A percentile compares a stretch with the other conserved stretches of the same genome.
phyloP scores from a whole-genome alignment of 805 yeast species.

The Monosporozyma yasuniensis region DNA sequence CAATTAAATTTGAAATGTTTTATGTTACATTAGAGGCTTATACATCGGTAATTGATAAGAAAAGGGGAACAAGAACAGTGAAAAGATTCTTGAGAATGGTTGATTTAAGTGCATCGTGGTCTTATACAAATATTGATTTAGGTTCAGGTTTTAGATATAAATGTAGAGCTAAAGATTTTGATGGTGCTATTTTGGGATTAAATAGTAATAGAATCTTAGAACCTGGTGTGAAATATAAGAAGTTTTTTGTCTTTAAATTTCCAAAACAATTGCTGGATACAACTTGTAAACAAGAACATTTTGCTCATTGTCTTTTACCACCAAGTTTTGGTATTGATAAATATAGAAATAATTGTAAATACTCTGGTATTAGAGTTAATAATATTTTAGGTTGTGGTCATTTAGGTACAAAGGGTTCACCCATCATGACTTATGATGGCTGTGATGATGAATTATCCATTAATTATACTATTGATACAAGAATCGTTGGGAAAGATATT shows the following conservation, averaged over 20 bases:
- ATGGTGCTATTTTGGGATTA: slow-evolving; percentile 32
- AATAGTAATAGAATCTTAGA: slow-evolving; percentile 36
- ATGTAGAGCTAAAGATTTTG: slow-evolving; percentile 19
- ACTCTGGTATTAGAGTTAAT: slow-evolving; percentile 22
- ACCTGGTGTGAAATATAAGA: slow-evolving; percentile 44
- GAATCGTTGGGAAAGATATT: slow-evolving; percentile 39
- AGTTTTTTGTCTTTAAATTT: slow-evolving; percentile 47
- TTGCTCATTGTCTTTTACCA: slow-evolving; percentile 29
- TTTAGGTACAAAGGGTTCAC: slow-evolving; percentile 40
- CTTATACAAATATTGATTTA: slow-evolving; percentile 37
- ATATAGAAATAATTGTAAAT: slow-evolving; percentile 18
- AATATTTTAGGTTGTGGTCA: slow-evolving; percentile 49
- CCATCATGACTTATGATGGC: slow-evolving; percentile 42
- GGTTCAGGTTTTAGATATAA: slow-evolving; percentile 34
- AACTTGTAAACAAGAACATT: slow-evolving; percentile 37
- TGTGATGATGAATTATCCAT: slow-evolving; percentile 32
- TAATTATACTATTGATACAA: slow-evolving; percentile 45
- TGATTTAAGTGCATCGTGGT: slow-evolving; percentile 46
- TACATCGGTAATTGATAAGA: slow-evolving; percentile 22
- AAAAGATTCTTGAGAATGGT: slow-evolving; percentile 39
- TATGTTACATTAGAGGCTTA: slow-evolving; percentile 49
- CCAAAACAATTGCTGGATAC: slow-evolving; percentile 46
- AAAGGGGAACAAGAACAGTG: slow-evolving; percentile 14
- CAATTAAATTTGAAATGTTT: slow-evolving; percentile 49
- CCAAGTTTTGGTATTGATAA: slow-evolving; percentile 35